Evolutionary conservation across 2,329 filamentous ascomycete genomes (phyloP).

Genomic region (Graphilbum sp.): DNA sequence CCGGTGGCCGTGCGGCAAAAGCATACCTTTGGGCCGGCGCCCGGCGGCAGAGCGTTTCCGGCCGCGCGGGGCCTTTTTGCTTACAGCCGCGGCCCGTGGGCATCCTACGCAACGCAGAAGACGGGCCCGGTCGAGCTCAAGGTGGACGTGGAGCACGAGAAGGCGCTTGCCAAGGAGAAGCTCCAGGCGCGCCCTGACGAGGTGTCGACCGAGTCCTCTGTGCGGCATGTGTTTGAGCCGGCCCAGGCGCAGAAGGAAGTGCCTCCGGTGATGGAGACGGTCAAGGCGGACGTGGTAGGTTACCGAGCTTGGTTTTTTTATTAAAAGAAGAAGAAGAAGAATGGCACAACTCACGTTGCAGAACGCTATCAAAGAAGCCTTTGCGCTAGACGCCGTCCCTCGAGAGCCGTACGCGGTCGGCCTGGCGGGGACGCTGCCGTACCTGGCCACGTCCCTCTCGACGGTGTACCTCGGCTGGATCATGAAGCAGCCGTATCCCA

Average conservation of each 20-base stretch:
- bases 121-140: neutral
- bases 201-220: slow-evolving; percentile 42
- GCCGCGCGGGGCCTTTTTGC: too few relatives aligned
- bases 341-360: slow-evolving; percentile 14
- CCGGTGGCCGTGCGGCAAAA: too few relatives aligned
- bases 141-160: slow-evolving; percentile 30
- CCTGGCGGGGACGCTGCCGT: slow-evolving; percentile 67
- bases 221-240: slow-evolving; percentile 31
- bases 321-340: neutral
- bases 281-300: slow-evolving; percentile 38
- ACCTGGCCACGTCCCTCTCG: slow-evolving; percentile 66
- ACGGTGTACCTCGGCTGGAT: slow-evolving; percentile 75
- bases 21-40: too few relatives aligned
- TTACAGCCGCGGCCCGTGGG: too few relatives aligned
- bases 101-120: neutral
- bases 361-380: slow-evolving; percentile 52
- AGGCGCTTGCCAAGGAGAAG: slow-evolving; percentile 33
- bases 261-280: slow-evolving; percentile 14
- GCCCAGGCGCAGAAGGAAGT: slow-evolving; percentile 12
- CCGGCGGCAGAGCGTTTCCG: too few relatives aligned
- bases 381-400: slow-evolving; percentile 47
- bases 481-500: slow-evolving; percentile 49
- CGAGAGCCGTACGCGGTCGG: slow-evolving; percentile 52
- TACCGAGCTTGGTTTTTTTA: too few relatives aligned
- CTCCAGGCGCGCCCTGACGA: slow-evolving; percentile 41